Evolutionary conservation across 225 moss, liverwort and hornwort genomes (phyloP).

Genomic region (Antitrichia curtipendula): DNA sequence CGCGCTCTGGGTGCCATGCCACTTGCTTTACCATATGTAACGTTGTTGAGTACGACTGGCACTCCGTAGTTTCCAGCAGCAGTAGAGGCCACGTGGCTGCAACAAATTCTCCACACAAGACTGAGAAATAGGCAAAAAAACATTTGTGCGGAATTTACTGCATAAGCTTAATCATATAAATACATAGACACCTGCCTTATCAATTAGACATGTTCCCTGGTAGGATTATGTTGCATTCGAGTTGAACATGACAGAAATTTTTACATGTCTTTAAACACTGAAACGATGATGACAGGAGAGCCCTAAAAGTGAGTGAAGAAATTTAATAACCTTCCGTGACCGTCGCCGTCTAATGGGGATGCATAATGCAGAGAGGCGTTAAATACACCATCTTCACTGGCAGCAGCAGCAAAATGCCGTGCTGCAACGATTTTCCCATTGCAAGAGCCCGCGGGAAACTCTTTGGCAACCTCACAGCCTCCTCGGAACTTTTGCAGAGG

Average conservation of each 20-base stretch:
- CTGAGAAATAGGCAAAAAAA: background rate
- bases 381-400: slow-evolving; percentile 41
- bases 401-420: slow-evolving; percentile 52
- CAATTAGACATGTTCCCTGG: background rate
- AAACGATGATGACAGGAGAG: background rate
- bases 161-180: background rate
- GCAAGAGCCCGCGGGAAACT: slow-evolving; percentile 62
- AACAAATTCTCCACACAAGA: background rate
- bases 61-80: slow-evolving; percentile 30
- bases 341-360: slow-evolving; percentile 74
- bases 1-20: slow-evolving; percentile 25
- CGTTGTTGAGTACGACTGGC: slow-evolving; percentile 13
- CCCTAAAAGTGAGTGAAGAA: background rate
- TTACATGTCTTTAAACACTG: background rate
- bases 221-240: background rate
- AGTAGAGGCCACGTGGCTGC: slow-evolving; percentile 22
- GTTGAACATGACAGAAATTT: background rate
- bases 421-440: slow-evolving; percentile 67
- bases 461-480: slow-evolving; percentile 34
- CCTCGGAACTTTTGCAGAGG: slow-evolving; percentile 31
- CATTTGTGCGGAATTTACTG: background rate
- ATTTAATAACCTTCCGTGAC: slow-evolving; percentile 47
- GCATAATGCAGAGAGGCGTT: slow-evolving; percentile 39
- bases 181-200: background rate
- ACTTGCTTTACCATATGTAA: slow-evolving; percentile 19